Evolutionary conservation across 768 basidiomycete species (phyloP).

Genomic region (Gloeopeniophorella convolvens): DNA sequence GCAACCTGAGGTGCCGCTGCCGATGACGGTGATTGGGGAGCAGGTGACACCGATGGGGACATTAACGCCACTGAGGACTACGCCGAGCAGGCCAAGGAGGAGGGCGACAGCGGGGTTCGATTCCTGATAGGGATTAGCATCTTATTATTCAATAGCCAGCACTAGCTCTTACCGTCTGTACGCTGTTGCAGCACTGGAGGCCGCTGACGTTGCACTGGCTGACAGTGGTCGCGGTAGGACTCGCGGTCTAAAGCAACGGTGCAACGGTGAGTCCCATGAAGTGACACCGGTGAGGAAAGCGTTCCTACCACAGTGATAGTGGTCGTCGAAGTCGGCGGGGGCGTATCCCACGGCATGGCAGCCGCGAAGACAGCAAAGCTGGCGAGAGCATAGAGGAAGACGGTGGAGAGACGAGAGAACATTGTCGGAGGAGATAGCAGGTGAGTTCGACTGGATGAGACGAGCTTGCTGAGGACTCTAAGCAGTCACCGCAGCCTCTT

Average conservation of each 20-base stretch:
- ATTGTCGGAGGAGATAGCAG: not conserved
- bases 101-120: not conserved
- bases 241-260: no score
- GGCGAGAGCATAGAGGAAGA: no score
- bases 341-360: no score
- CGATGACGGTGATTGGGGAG: conserved; percentile 7
- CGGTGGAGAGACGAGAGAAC: not conserved
- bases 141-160: not conserved
- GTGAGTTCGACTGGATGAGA: not conserved
- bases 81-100: no score
- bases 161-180: conserved; percentile 1
- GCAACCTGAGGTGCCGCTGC: conserved; percentile 1
- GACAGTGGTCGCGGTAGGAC: not conserved
- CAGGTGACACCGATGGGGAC: conserved; percentile 9
- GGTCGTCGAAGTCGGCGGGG: no score
- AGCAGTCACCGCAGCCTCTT: no score
- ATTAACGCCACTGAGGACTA: not conserved
- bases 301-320: no score
- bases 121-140: not conserved
- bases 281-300: no score
- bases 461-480: not conserved
- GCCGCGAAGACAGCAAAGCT: no score
- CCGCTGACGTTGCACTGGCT: no score
- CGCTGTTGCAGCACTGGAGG: conserved; percentile 14
- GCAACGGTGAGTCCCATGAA: no score